These are phyloP conservation scores for Arbutus unedo DNA, from an alignment of 148 eudicot genomes.

Conservation along the genomic window DNA sequence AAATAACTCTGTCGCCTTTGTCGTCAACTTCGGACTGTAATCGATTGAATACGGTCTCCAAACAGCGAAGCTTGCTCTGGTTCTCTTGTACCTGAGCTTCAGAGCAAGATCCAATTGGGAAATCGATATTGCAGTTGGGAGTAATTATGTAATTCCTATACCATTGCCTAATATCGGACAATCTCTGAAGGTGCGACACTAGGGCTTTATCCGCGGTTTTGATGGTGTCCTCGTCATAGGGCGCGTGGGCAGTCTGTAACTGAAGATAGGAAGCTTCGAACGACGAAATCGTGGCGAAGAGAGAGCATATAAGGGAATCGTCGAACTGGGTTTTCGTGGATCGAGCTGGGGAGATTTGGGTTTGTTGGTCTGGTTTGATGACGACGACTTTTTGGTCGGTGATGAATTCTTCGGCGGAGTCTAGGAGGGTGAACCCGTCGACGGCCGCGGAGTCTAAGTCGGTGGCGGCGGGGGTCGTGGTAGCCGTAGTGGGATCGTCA, in stretches of 20 bases:
- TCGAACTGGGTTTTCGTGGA: slow-evolving; percentile 34
- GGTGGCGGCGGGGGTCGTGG: slow-evolving; percentile 15
- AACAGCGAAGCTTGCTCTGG: slow-evolving; percentile 83
- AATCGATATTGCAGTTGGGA: slow-evolving; percentile 42
- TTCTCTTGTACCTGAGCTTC: slow-evolving; percentile 95
- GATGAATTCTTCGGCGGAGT: slow-evolving; percentile 48
- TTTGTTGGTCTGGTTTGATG: slow-evolving; percentile 45
- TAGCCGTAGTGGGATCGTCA: slow-evolving; percentile 13
- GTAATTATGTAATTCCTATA: slow-evolving; percentile 40
- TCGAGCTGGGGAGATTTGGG: slow-evolving; percentile 5
- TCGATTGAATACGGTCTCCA: slow-evolving; percentile 73
- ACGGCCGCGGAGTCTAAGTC: slow-evolving; percentile 16
- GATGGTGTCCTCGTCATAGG: slow-evolving; percentile 51
- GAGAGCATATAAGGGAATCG: slow-evolving; percentile 53
- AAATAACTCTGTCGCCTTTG: slow-evolving; percentile 57
- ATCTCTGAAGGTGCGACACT: slow-evolving; percentile 60
- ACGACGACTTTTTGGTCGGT: slow-evolving; percentile 56
- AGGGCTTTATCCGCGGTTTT: slow-evolving; percentile 57
- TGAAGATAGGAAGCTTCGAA: slow-evolving; percentile 86
- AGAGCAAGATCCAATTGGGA: slow-evolving; percentile 60
- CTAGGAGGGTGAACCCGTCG: slow-evolving; percentile 43
- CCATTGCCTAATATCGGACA: slow-evolving; percentile 59
- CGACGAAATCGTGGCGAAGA: slow-evolving; percentile 74
- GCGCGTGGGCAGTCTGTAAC: slow-evolving; percentile 83
- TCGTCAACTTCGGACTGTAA: slow-evolving; percentile 74